A percentile compares a stretch with the other conserved stretches of the same genome.
phyloP scores from a whole-genome alignment of 805 yeast species.

The Candida corydali region DNA sequence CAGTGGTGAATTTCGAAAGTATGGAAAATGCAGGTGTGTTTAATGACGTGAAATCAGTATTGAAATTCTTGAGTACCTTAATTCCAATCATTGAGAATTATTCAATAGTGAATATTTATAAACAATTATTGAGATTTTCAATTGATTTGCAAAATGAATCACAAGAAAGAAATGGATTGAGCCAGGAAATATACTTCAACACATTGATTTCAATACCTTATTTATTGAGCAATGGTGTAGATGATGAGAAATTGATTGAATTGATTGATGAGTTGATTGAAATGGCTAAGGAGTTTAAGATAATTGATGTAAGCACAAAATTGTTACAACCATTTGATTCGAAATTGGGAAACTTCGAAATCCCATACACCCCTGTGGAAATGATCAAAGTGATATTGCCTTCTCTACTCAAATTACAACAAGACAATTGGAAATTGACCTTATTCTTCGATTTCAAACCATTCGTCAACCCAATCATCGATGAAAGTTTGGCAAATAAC shows the following conservation, averaged over 20 bases:
- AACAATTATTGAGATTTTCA: conserved; percentile 51
- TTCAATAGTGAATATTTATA: conserved; percentile 39
- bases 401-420: conserved; percentile 35
- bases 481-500: conserved; percentile 29
- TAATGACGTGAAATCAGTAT: conserved; percentile 63
- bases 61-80: conserved; percentile 67
- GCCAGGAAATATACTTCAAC: conserved; percentile 64
- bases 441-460: conserved; percentile 32
- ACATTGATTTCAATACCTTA: conserved; percentile 65
- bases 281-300: conserved; percentile 38
- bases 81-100: conserved; percentile 56
- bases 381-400: conserved; percentile 50
- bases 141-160: conserved; percentile 46
- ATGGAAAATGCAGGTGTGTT: conserved; percentile 51
- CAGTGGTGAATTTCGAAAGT: conserved; percentile 20
- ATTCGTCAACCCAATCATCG: conserved; percentile 28
- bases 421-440: conserved; percentile 37
- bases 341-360: conserved; percentile 23
- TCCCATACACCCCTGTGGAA: conserved; percentile 50
- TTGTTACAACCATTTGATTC: conserved; percentile 36
- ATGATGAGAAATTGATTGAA: conserved; percentile 22
- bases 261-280: conserved; percentile 41
- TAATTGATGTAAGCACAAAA: conserved; percentile 14
- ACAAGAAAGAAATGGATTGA: conserved; percentile 48
- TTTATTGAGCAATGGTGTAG: conserved; percentile 43